Conservation (phyloP, 495 filamentous ascomycete genomes). For the Aspergillus affinis region DNA sequence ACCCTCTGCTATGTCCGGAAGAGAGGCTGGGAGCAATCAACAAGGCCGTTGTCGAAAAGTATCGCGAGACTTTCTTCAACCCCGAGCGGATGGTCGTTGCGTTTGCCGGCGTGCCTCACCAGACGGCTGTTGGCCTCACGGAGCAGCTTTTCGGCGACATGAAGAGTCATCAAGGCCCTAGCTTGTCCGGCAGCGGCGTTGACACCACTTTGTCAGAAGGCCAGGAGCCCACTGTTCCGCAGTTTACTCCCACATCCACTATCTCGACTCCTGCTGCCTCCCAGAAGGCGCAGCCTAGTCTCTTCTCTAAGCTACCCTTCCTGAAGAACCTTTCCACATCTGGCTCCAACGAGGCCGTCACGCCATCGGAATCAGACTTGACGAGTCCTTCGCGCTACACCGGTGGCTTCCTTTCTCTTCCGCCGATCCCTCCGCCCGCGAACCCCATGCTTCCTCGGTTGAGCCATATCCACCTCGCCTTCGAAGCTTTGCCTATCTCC, state of each 20-base stretch:
- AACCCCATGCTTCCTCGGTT: conserved; percentile 79
- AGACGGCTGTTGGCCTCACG: conserved; percentile 74
- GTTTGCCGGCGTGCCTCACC: conserved; percentile 88
- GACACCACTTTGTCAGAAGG: conserved; percentile 53
- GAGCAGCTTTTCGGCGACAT: conserved; percentile 91
- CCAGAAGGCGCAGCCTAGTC: conserved; percentile 45
- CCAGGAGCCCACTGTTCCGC: conserved; percentile 40
- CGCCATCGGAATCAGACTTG: conserved; percentile 53
- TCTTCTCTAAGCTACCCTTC: conserved; percentile 88
- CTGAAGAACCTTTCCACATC: conserved; percentile 85
- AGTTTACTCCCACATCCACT: conserved; percentile 43
- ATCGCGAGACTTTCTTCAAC: conserved; percentile 78
- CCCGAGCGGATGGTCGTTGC: conserved; percentile 92
- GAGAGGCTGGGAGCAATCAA: conserved; percentile 80
- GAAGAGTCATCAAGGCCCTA: conserved; percentile 52
- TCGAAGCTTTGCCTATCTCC: conserved; percentile 90
- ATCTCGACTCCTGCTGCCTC: conserved; percentile 38
- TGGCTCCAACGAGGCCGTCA: conserved; percentile 57
- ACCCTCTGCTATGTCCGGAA: conserved; percentile 86
- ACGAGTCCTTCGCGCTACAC: conserved; percentile 79
- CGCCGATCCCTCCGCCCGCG: conserved; percentile 69
- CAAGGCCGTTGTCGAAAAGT: conserved; percentile 69
- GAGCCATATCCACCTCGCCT: conserved; percentile 90
- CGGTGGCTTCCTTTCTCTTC: conserved; percentile 85
- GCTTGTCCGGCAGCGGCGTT: conserved; percentile 56